Conservation (phyloP, 2,329 filamentous ascomycete species). For the Endoconidiophora laricicola region DNA sequence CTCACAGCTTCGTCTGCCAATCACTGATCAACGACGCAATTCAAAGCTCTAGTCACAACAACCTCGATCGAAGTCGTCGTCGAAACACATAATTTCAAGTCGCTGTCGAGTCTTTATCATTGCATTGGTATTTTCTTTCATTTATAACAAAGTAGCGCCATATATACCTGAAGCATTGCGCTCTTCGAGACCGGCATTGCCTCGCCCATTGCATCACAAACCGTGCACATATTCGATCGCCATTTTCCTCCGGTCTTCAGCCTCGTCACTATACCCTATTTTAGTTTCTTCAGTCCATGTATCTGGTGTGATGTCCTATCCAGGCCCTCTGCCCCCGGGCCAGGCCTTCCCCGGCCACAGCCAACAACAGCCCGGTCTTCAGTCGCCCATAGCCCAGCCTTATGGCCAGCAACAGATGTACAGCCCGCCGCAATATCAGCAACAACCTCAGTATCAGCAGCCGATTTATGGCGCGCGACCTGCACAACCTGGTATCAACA, state of each 20-base stretch:
- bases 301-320: constrained; percentile 22
- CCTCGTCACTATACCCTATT: background rate
- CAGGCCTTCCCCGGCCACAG: constrained; percentile 17
- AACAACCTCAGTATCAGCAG: constrained; percentile 18
- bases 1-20: too few species aligned
- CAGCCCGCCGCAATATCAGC: constrained; percentile 16
- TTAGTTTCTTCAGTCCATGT: constrained; percentile 10
- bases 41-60: too few species aligned
- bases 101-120: too few species aligned
- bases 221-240: too few species aligned
- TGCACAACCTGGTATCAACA: constrained; percentile 16
- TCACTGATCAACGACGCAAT: too few species aligned
- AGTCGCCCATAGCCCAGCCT: constrained; percentile 14
- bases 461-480: constrained; percentile 11
- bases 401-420: constrained; percentile 12
- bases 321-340: constrained; percentile 19
- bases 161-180: too few species aligned
- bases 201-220: too few species aligned
- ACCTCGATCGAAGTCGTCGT: too few species aligned
- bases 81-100: too few species aligned
- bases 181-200: too few species aligned
- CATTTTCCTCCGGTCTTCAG: background rate
- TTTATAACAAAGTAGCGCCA: too few species aligned
- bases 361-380: constrained; percentile 15
- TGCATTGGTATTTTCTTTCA: too few species aligned